Evolutionary conservation across 2,329 filamentous ascomycete species (phyloP), one percentile per base, ranked within the genome.

Genomic region (Epichloe uncinata): DNA sequence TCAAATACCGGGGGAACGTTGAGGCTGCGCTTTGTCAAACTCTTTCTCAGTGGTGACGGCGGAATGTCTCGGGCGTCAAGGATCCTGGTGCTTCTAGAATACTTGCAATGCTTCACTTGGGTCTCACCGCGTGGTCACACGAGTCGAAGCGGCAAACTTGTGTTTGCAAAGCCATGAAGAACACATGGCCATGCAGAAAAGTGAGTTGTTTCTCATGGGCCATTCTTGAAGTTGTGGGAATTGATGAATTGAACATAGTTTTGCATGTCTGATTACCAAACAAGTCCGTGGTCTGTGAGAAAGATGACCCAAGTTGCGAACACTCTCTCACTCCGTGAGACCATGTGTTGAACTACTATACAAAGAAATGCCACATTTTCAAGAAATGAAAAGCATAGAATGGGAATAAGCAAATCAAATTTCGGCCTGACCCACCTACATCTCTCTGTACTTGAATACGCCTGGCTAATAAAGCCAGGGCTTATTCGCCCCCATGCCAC

Each of bases 11-110:
- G 22, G 4, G 33, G 11, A 26, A 16, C 12, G 18, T 20, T n/a
- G 34, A 20, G 33, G 43, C 6, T 33, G 43, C 16, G 3, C 18
- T 45, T 30, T 35, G 22, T 15, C 12, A 30, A 16, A 33, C 42
- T 48, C 4, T n/a, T n/a, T 48, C 13, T n/a, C 11, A 33, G 30
- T 20, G 33, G 33, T 20, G 13, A 44, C 35, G 35, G n/a, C 41
- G 11, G 13, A 16, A 45, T 49, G 48, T 49, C 42, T 49, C 48
- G 36, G 48, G 9, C 13, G 22, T 7, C n/a, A 33, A 35, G 22
- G 26, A 45, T 33, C 34, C 13, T 34, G 36, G 20, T 26, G 40
- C 20, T 50, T 50, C 49, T 50, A 35, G 49, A 48, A 48, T 36
- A 26, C 30, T 35, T 48, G 34, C 22, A 11, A 15, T 33, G 33